Evolutionary conservation across 2,329 filamentous ascomycete genomes (phyloP), one percentile per base, ranked within the genome.

Genomic region (Fusarium papillatum): DNA sequence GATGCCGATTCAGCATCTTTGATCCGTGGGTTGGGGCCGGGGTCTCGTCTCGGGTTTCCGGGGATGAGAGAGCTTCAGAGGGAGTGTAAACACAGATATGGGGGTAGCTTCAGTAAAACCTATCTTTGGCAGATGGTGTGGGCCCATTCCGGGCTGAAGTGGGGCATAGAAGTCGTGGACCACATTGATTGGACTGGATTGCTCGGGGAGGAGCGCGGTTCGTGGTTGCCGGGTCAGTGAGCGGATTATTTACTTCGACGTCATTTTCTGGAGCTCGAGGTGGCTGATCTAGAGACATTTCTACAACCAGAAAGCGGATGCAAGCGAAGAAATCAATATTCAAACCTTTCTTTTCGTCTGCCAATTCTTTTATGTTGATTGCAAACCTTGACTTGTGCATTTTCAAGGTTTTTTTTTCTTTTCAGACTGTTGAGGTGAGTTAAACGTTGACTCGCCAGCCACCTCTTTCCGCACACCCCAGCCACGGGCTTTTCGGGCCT

Each of bases 191-290:
- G 78, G 79, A 6, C 24, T 6, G 26, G 34, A 10, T 38, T 36
- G 31, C 29, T 39, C 31, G 13, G 22, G 16, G 11, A 26, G 66
- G 68, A n/a, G 31, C 53, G 41, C 64, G 29, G 26, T 53, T 41
- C 26, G 31, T 24, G 46, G 81, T 83, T 82, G 81, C 72, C 73
- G 29, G 74, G 80, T 67, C 72, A 77, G 72, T 70, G 5, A 16
- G 9, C 5, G 10, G 34, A 16, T 34, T 83, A 43, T 81, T 84
- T 83, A 83, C 80, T 79, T 77, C 75, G 80, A 83, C 81, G 82
- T 83, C 82, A 84, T 72, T 60, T 55, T 36, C 17, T n/a, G 14
- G 24, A 38, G 38, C 36, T 29, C 36, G 7, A 39, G 11, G 19
- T 61, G 69, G 46, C 59, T 26, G 64, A 61, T 50, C 16, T 31